These are phyloP conservation scores for Botrytis medusae DNA, from an alignment of 2,329 filamentous ascomycete genomes.

Conservation along the genomic window DNA sequence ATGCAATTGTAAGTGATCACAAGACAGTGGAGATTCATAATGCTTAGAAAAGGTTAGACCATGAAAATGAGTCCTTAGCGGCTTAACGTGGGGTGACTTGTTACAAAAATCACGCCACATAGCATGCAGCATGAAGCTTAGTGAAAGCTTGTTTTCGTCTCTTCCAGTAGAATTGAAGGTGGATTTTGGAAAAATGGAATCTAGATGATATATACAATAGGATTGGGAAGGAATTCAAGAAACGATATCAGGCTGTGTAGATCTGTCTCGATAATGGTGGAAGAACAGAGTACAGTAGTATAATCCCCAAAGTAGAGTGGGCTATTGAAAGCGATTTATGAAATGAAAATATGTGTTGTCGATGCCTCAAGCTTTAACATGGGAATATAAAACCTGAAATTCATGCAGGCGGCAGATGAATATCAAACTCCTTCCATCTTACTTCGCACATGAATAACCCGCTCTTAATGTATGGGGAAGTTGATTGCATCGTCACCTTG, in stretches of 20 bases:
- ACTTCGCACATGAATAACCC: not conserved
- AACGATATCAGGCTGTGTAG: not conserved
- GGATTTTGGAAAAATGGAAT: not conserved
- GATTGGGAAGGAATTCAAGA: not conserved
- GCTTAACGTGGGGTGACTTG: slow-evolving; percentile 17
- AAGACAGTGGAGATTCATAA: slow-evolving; percentile 2
- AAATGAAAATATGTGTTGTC: not conserved
- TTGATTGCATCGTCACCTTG: not conserved
- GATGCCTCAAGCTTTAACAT: not conserved
- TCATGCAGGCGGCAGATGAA: not conserved
- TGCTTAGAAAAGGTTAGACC: not conserved
- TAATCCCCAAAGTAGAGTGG: not conserved
- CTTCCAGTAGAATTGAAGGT: not conserved
- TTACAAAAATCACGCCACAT: slow-evolving; percentile 23
- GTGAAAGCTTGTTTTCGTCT: not conserved
- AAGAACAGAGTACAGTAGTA: not conserved
- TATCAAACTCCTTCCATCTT: not conserved
- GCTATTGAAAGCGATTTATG: not conserved
- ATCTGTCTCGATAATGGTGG: not conserved
- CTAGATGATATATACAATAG: not conserved
- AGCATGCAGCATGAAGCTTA: slow-evolving; percentile 5
- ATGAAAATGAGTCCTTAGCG: not conserved
- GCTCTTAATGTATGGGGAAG: not conserved
- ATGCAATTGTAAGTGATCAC: not conserved
- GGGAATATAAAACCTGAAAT: not conserved